These are phyloP conservation scores for Raphanus hybrid DNA, from an alignment of 441 rosid genomes.

Conservation along the genomic window DNA sequence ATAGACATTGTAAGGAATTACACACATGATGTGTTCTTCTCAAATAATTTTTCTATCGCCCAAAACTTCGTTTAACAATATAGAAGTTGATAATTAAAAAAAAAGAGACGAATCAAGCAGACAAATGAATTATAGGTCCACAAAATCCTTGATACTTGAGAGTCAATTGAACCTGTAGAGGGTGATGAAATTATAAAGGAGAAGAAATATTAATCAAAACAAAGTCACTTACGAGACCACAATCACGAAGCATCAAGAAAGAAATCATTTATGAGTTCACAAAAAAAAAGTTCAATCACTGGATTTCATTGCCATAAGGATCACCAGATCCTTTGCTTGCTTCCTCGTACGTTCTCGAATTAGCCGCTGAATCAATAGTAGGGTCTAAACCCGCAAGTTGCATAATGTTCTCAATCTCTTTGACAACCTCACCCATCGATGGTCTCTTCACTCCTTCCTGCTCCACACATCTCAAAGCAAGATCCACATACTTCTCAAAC, in stretches of 20 bases:
- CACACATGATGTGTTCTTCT: too few relatives aligned
- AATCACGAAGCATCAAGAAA: slow-evolving; percentile 23
- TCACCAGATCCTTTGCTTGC: slow-evolving; percentile 19
- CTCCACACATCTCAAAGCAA: slow-evolving; percentile 71
- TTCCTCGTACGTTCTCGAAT: slow-evolving; percentile 45
- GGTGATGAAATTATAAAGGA: not conserved
- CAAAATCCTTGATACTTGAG: not conserved
- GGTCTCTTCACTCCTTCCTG: slow-evolving; percentile 70
- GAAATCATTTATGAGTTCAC: not conserved
- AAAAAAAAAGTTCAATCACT: slow-evolving; percentile 2
- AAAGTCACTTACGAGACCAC: not conserved
- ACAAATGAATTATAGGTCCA: not conserved
- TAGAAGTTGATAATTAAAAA: too few relatives aligned
- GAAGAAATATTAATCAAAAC: not conserved
- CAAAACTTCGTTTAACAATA: not conserved
- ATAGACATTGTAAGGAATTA: too few relatives aligned
- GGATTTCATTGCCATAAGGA: slow-evolving; percentile 24
- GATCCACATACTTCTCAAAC: slow-evolving; percentile 59
- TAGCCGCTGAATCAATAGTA: slow-evolving; percentile 57
- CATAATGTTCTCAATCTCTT: slow-evolving; percentile 76
- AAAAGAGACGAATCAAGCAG: not conserved
- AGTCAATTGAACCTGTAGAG: not conserved
- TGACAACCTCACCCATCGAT: slow-evolving; percentile 73
- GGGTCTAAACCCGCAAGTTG: slow-evolving; percentile 67
- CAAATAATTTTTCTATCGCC: too few relatives aligned